Evolutionary conservation across 345 rosid species (phyloP).

Genomic region (Brassica rapa): DNA sequence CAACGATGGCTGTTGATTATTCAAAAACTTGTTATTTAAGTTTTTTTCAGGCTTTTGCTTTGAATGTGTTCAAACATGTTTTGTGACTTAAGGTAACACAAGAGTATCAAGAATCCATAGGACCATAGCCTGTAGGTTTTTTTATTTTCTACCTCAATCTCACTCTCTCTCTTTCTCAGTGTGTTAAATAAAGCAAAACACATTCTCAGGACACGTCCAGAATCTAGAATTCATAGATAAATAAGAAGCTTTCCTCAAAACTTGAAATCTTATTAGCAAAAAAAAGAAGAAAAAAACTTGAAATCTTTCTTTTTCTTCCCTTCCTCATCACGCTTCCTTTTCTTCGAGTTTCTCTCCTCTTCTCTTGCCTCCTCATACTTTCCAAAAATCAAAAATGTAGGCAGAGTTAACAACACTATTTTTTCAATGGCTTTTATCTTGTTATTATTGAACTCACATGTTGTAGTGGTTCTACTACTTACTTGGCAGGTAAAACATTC

Average conservation of each 20-base stretch:
- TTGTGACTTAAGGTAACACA: not conserved
- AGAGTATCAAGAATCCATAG: conserved; percentile 4
- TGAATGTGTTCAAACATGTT: not conserved
- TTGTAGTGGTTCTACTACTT: not conserved
- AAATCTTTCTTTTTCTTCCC: conserved; percentile 95
- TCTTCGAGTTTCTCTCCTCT: conserved; percentile 50
- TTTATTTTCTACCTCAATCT: not conserved
- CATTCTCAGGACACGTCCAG: not conserved
- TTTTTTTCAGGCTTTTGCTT: not conserved
- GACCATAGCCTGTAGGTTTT: not conserved
- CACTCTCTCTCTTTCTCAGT: not conserved
- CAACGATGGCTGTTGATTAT: not conserved
- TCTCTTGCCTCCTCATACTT: not conserved
- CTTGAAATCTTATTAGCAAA: conserved; percentile 61
- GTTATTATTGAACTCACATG: not conserved
- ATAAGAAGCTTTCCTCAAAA: conserved; percentile 42
- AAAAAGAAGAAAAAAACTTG: conserved; percentile 50
- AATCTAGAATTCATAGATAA: not conserved
- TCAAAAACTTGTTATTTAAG: not conserved
- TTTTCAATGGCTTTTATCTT: not conserved
- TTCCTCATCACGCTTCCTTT: conserved; percentile 91
- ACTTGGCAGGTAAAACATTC: not conserved
- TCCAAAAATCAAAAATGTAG: not conserved
- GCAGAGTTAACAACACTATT: not conserved
- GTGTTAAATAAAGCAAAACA: not conserved